Conservation (phyloP, 1,284 basidiomycete genomes). For the Dichomitus squalens region DNA sequence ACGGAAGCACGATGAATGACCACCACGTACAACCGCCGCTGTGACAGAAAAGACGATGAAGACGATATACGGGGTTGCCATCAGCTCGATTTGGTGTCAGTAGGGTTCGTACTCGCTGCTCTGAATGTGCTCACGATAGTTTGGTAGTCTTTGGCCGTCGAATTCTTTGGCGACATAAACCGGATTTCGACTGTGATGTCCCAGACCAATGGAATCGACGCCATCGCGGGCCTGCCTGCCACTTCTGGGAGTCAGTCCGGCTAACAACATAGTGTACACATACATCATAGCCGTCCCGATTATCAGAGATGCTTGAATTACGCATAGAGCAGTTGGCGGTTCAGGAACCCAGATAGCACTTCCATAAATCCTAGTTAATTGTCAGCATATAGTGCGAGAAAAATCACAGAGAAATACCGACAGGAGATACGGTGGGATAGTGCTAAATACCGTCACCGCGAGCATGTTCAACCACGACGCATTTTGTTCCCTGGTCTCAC, state of each 20-base stretch:
- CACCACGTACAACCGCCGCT: not conserved
- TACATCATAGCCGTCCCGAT: slow-evolving; percentile 25
- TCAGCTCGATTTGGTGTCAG: slow-evolving; percentile 12
- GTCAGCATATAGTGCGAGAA: not conserved
- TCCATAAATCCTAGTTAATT: slow-evolving; percentile 19
- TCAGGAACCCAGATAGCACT: slow-evolving; percentile 13
- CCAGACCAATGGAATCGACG: slow-evolving; percentile 24
- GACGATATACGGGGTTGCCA: slow-evolving; percentile 23
- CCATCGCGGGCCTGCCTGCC: slow-evolving; percentile 17
- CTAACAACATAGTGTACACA: not conserved
- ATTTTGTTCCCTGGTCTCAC: slow-evolving; percentile 13
- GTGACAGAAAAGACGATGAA: slow-evolving; percentile 19
- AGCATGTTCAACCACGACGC: slow-evolving; percentile 22
- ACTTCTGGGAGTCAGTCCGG: not conserved
- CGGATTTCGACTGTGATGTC: slow-evolving; percentile 20
- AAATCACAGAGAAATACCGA: slow-evolving; percentile 1
- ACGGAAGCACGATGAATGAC: too few relatives aligned
- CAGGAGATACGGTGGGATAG: slow-evolving; percentile 23
- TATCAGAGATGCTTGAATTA: slow-evolving; percentile 24
- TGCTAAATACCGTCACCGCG: slow-evolving; percentile 15
- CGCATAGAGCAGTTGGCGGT: slow-evolving; percentile 21
- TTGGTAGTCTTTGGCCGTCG: not conserved
- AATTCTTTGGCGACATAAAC: slow-evolving; percentile 1
- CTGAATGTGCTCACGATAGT: not conserved
- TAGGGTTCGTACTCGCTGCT: not conserved